These are phyloP conservation scores for Conringia planisiliqua DNA, from an alignment of 345 rosid genomes.

Conservation along the genomic window DNA sequence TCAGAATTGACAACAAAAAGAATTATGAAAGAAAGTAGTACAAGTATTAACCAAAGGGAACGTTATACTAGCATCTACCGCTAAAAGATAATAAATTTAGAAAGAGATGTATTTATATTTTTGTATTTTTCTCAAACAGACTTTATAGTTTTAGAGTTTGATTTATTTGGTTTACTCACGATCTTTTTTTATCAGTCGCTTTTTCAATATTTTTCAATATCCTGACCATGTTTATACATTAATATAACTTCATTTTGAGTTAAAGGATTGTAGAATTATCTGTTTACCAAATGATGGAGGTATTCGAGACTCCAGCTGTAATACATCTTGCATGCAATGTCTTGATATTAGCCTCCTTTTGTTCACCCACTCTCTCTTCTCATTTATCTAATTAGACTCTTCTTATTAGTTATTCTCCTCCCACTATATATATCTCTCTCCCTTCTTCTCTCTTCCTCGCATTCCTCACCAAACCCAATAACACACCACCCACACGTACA, in stretches of 20 bases:
- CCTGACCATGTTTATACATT: background rate
- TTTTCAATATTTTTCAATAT: no score
- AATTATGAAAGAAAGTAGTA: background rate
- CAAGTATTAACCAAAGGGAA: background rate
- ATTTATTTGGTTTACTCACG: background rate
- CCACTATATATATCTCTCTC: constrained; percentile 21
- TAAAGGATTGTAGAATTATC: background rate
- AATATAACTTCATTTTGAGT: background rate
- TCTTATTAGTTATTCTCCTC: background rate
- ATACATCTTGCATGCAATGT: constrained; percentile 31
- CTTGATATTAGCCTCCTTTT: constrained; percentile 26
- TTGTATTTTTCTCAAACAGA: background rate
- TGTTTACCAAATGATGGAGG: constrained; percentile 24
- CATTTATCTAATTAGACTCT: background rate
- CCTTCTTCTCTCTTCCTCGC: constrained; percentile 25
- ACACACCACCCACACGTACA: constrained; percentile 7
- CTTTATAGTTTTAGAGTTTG: background rate
- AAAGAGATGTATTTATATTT: no score
- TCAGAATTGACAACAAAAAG: background rate
- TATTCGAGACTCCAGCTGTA: constrained; percentile 28
- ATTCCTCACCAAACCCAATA: constrained; percentile 33
- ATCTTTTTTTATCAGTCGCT: no score
- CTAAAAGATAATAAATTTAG: background rate
- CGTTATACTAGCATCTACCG: background rate
- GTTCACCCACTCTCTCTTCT: constrained; percentile 34